These are phyloP conservation scores for Drechslerella coelobrocha DNA, from an alignment of 2,329 filamentous ascomycete species.

Conservation along the genomic window DNA sequence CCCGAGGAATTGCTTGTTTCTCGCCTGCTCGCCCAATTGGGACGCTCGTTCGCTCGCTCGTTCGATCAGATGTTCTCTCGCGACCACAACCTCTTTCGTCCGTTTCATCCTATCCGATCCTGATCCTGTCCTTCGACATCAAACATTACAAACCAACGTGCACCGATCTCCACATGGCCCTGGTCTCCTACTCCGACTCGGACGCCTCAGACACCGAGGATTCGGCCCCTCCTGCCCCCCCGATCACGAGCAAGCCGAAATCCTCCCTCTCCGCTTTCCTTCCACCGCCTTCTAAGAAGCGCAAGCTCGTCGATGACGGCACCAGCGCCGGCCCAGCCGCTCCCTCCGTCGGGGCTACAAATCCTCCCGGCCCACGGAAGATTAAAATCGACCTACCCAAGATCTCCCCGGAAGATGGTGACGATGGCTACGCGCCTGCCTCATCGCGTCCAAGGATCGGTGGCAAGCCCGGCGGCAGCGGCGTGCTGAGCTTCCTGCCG, in stretches of 20 bases:
- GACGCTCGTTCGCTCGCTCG: background rate
- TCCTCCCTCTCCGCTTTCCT: conserved; percentile 43
- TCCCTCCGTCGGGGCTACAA: background rate
- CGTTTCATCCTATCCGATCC: background rate
- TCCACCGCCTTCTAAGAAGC: conserved; percentile 48
- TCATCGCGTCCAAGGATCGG: conserved; percentile 22
- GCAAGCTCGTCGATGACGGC: conserved; percentile 49
- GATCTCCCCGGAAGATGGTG: conserved; percentile 44
- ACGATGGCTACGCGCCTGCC: conserved; percentile 36
- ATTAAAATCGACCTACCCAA: conserved; percentile 55
- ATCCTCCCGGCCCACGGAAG: conserved; percentile 50
- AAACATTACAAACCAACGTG: background rate
- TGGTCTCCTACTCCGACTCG: conserved; percentile 50
- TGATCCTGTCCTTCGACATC: too few relatives aligned
- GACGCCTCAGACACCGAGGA: conserved; percentile 45
- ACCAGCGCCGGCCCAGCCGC: conserved; percentile 16
- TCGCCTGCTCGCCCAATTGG: background rate
- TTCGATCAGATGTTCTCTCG: background rate
- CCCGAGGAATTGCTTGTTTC: conserved; percentile 7
- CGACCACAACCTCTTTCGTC: background rate
- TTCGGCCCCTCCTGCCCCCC: conserved; percentile 13
- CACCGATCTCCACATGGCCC: too few relatives aligned
- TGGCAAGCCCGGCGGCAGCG: conserved; percentile 25
- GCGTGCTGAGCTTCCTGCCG: conserved; percentile 53
- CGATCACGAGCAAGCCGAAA: conserved; percentile 30